Percentiles rank a stretch among this genome's conserved stretches.
Conservation (phyloP, 2,329 filamentous ascomycete genomes). For the Mycogone perniciosa region DNA sequence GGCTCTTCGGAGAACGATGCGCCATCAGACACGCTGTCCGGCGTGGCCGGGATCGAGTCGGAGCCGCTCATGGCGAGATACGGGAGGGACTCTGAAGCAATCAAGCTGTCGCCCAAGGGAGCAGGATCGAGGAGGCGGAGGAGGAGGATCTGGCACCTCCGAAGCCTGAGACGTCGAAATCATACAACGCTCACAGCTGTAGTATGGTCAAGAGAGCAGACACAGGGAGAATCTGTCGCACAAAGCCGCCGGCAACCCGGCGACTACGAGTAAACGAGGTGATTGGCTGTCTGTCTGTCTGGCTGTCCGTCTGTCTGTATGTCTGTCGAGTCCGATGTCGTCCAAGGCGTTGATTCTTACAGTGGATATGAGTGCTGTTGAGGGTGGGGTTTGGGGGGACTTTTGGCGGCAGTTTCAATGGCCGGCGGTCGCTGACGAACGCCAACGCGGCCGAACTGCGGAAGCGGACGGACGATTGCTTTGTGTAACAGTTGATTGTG, state of each 20-base stretch:
- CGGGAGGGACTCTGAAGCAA: neutral
- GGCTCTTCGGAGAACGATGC: conserved; percentile 39
- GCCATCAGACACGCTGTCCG: conserved; percentile 37
- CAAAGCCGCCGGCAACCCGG: conserved; percentile 10
- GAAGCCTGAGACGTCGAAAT: neutral
- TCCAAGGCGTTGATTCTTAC: too few relatives aligned
- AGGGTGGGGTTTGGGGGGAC: conserved; percentile 1
- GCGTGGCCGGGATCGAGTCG: conserved; percentile 38
- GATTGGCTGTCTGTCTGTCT: neutral
- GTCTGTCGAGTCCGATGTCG: too few relatives aligned
- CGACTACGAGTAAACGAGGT: neutral
- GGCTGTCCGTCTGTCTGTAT: too few relatives aligned
- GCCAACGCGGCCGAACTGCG: conserved; percentile 10
- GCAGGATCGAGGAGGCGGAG: neutral
- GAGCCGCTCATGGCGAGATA: conserved; percentile 21
- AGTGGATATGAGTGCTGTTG: neutral
- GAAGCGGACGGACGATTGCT: conserved; percentile 10
- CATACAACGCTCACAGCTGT: conserved; percentile 2
- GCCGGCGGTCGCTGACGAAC: conserved; percentile 6
- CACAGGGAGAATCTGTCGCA: conserved; percentile 3
- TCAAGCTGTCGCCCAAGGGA: neutral
- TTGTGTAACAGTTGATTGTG: neutral
- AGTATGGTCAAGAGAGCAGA: conserved; percentile 2
- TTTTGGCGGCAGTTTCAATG: conserved; percentile 5
- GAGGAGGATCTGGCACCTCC: conserved; percentile 3